These are phyloP conservation scores for Porcisia hertigi DNA, from an alignment of 208 protist genomes.

Conservation along the genomic window DNA sequence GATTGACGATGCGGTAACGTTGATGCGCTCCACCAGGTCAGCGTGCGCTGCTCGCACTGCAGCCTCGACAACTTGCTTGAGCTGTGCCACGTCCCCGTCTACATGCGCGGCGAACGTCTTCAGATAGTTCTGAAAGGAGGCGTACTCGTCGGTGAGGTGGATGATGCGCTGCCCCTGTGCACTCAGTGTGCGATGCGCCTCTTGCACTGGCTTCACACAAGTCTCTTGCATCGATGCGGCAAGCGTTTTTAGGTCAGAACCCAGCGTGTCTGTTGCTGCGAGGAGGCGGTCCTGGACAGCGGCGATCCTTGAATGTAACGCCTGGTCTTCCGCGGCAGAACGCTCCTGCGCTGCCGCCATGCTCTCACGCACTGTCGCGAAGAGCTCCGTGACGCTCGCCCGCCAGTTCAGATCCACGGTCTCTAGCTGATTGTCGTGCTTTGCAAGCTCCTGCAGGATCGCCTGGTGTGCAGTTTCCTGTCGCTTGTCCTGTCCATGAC, in stretches of 20 bases:
- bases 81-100: slow-evolving; percentile 55
- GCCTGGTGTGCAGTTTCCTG: slow-evolving; percentile 63
- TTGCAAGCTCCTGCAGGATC: slow-evolving; percentile 66
- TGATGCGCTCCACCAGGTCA: slow-evolving; percentile 81
- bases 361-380: slow-evolving; percentile 42
- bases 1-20: slow-evolving; percentile 42
- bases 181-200: slow-evolving; percentile 31
- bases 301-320: slow-evolving; percentile 43
- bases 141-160: slow-evolving; percentile 38
- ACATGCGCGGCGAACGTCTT: slow-evolving; percentile 44
- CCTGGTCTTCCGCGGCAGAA: slow-evolving; percentile 30
- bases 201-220: slow-evolving; percentile 45
- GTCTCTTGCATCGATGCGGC: slow-evolving; percentile 31
- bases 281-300: slow-evolving; percentile 42
- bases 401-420: slow-evolving; percentile 79
- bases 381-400: slow-evolving; percentile 65
- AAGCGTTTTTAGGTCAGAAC: slow-evolving; percentile 34
- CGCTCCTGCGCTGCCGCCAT: slow-evolving; percentile 31
- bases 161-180: slow-evolving; percentile 34
- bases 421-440: slow-evolving; percentile 74
- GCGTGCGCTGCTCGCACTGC: slow-evolving; percentile 67
- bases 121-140: slow-evolving; percentile 49
- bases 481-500: slow-evolving; percentile 56
- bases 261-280: slow-evolving; percentile 24
- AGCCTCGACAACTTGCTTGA: slow-evolving; percentile 61